Conservation (phyloP, 345 rosid species). For the Camelina neglecta region DNA sequence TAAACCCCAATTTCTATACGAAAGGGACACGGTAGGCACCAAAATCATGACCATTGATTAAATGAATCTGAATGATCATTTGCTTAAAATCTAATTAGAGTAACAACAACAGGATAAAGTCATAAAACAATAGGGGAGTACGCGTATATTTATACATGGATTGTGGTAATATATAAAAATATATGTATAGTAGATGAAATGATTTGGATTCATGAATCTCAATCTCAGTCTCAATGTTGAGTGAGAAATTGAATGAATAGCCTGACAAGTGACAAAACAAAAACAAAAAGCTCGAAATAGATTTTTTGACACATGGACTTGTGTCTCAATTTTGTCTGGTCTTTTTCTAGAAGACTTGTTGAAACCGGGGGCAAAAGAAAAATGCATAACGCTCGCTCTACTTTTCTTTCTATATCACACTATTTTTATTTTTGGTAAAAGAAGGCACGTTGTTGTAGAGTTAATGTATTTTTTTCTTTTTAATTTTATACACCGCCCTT, state of each 20-base stretch:
- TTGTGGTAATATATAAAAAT: no score
- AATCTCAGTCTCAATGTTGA: no score
- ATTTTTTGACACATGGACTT: conserved; percentile 25
- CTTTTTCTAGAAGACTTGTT: conserved; percentile 40
- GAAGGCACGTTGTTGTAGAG: conserved; percentile 33
- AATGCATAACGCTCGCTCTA: no score
- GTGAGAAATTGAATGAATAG: no score
- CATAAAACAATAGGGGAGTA: not conserved
- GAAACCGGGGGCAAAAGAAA: not conserved
- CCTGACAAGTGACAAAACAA: not conserved
- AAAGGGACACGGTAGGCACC: no score
- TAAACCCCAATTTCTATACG: no score
- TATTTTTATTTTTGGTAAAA: not conserved
- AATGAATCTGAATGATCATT: no score
- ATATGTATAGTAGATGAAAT: not conserved
- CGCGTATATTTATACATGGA: not conserved
- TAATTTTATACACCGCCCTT: conserved; percentile 24
- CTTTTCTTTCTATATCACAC: not conserved
- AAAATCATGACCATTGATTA: no score
- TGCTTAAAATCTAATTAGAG: not conserved
- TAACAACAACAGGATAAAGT: not conserved
- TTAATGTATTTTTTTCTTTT: no score
- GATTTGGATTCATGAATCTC: not conserved
- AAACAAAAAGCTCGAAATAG: not conserved
- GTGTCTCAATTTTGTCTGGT: conserved; percentile 14